Percentiles rank a stretch among this genome's conserved stretches.
Conservation (phyloP, 2,329 filamentous ascomycete species). For the Fusarium sp. region DNA sequence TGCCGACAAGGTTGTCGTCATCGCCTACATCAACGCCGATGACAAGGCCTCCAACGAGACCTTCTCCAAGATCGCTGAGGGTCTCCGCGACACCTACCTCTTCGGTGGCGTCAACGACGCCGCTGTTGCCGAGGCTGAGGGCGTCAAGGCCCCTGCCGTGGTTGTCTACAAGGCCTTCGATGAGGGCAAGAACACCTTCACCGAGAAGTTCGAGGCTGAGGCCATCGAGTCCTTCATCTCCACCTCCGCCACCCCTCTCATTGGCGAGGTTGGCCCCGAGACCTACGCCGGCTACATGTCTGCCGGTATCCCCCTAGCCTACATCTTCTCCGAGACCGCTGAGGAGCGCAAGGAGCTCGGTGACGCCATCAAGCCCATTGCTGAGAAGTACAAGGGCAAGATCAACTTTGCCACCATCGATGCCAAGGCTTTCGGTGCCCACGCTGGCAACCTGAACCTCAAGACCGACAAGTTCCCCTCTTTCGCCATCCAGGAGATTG, state of each 20-base stretch:
- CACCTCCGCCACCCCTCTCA: constrained; percentile 85
- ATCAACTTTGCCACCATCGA: constrained; percentile 99
- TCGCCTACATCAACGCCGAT: constrained; percentile 85
- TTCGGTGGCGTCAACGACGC: constrained; percentile 91
- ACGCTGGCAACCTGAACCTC: constrained; percentile 97
- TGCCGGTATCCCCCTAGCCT: constrained; percentile 90
- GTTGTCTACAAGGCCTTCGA: constrained; percentile 99
- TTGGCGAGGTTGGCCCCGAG: constrained; percentile 96
- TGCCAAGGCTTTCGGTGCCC: constrained; percentile 91
- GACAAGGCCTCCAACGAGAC: constrained; percentile 90
- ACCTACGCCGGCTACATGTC: constrained; percentile 97
- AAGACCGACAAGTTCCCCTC: constrained; percentile 95
- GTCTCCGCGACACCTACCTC: constrained; percentile 89
- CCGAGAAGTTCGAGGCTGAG: constrained; percentile 82
- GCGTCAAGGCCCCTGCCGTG: constrained; percentile 85
- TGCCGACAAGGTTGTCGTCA: constrained; percentile 93
- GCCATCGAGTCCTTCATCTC: constrained; percentile 87
- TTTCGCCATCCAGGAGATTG: constrained; percentile 96
- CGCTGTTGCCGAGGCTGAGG: constrained; percentile 87
- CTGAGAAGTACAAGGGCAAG: constrained; percentile 90
- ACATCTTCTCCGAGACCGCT: constrained; percentile 93
- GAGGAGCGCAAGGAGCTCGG: constrained; percentile 89
- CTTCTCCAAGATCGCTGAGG: constrained; percentile 79
- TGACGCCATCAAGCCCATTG: constrained; percentile 84
- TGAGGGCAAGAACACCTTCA: constrained; percentile 90